These are phyloP conservation scores for Ogataea parapolymorpha DNA, from an alignment of 805 yeast genomes.

Conservation along the genomic window DNA sequence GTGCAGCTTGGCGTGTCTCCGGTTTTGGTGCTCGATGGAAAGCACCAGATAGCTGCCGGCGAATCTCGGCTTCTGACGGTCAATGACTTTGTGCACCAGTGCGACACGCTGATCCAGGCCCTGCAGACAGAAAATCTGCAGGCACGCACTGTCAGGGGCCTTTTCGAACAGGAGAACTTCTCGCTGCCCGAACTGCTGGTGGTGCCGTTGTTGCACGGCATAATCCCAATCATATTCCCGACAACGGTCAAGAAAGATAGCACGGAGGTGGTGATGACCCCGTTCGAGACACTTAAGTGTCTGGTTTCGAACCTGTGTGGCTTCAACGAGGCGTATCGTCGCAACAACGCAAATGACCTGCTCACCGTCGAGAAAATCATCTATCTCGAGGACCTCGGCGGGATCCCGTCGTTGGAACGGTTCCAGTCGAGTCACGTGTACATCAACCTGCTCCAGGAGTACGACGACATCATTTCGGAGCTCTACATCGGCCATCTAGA, in stretches of 20 bases:
- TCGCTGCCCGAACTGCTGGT: slow-evolving; percentile 37
- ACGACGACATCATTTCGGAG: slow-evolving; percentile 60
- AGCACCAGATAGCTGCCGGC: slow-evolving; percentile 12
- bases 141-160: slow-evolving; percentile 34
- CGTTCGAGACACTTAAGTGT: slow-evolving; percentile 40
- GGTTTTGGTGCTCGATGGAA: slow-evolving; percentile 55
- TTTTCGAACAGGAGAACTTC: slow-evolving; percentile 34
- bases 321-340: slow-evolving; percentile 11
- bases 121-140: slow-evolving; percentile 22
- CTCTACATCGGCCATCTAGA: slow-evolving; percentile 53
- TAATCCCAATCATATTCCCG: slow-evolving; percentile 64
- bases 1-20: slow-evolving; percentile 71
- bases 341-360: slow-evolving; percentile 27
- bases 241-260: slow-evolving; percentile 39
- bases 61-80: slow-evolving; percentile 10
- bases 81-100: slow-evolving; percentile 22
- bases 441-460: slow-evolving; percentile 82
- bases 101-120: slow-evolving; percentile 19
- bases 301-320: slow-evolving; percentile 37
- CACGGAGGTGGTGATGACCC: slow-evolving; percentile 32
- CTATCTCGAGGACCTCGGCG: slow-evolving; percentile 79
- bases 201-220: slow-evolving; percentile 42
- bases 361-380: slow-evolving; percentile 77
- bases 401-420: slow-evolving; percentile 85
- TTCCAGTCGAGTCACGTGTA: slow-evolving; percentile 81